These are phyloP conservation scores for Lojkania enalia DNA, from an alignment of 2,329 filamentous ascomycete species.

Conservation along the genomic window DNA sequence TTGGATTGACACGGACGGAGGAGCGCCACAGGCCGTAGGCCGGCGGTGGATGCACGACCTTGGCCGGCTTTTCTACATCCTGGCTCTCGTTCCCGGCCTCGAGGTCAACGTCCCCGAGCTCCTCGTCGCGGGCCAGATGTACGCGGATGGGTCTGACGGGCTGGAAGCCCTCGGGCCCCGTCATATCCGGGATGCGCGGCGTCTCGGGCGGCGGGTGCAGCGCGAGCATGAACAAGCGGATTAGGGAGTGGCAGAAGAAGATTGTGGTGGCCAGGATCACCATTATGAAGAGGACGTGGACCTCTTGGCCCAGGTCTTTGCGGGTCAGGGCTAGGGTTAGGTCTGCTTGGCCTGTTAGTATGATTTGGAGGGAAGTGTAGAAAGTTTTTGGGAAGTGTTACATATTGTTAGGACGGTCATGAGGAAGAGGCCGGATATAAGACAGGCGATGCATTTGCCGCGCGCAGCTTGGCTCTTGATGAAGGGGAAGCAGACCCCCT, in stretches of 20 bases:
- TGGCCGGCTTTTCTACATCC: constrained; percentile 23
- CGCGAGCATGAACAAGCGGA: constrained; percentile 71
- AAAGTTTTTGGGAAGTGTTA: constrained; percentile 53
- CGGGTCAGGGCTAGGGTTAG: constrained; percentile 71
- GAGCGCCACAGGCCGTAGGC: constrained; percentile 85
- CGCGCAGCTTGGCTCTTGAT: constrained; percentile 32
- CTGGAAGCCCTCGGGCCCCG: constrained; percentile 66
- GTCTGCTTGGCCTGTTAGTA: constrained; percentile 55
- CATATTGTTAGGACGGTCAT: constrained; percentile 64
- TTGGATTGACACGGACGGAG: constrained; percentile 79
- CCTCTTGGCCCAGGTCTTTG: constrained; percentile 66
- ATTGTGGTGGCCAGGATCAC: constrained; percentile 73
- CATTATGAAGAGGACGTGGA: constrained; percentile 79
- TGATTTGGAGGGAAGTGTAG: constrained; percentile 6
- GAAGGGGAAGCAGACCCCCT: constrained; percentile 23
- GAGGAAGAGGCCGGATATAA: constrained; percentile 68
- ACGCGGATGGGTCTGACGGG: constrained; percentile 76
- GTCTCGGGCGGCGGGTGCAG: constrained; percentile 48
- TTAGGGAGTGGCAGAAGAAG: constrained; percentile 78
- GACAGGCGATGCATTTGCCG: constrained; percentile 49
- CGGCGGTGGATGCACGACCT: constrained; percentile 59
- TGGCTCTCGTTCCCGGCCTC: constrained; percentile 10
- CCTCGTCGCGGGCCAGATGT: constrained; percentile 73
- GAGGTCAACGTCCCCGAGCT: constrained; percentile 51
- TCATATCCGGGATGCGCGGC: constrained; percentile 52